Conservation (phyloP, 352 stramenopile species). For the Phytophthora colocasiae region DNA sequence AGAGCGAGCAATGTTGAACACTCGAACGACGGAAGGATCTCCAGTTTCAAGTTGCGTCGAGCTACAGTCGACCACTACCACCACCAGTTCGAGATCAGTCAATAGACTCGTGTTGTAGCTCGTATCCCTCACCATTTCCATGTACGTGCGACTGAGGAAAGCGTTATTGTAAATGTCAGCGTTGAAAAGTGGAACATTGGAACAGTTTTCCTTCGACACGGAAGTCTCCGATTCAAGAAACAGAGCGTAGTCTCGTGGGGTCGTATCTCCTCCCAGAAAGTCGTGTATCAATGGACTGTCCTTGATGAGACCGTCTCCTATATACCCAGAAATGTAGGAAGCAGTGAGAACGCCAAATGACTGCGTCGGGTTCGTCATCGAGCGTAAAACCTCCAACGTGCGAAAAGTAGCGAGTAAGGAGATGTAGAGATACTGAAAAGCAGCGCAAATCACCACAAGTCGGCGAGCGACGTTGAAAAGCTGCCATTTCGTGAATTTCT, state of each 20-base stretch:
- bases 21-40: slow-evolving; percentile 14
- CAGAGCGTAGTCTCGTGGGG: slow-evolving; percentile 28
- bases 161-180: slow-evolving; percentile 37
- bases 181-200: slow-evolving; percentile 7
- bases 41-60: slow-evolving; percentile 17
- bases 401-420: slow-evolving; percentile 30
- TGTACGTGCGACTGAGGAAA: slow-evolving; percentile 40
- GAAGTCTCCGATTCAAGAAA: slow-evolving; percentile 18
- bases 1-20: slow-evolving; percentile 34
- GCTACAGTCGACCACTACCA: slow-evolving; percentile 49
- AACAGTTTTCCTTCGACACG: slow-evolving; percentile 16
- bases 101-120: slow-evolving; percentile 47
- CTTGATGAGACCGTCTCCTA: slow-evolving; percentile 38
- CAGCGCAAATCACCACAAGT: slow-evolving; percentile 28
- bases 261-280: slow-evolving; percentile 29
- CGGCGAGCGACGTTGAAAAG: slow-evolving; percentile 33
- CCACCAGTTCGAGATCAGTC: slow-evolving; percentile 40
- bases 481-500: slow-evolving; percentile 27
- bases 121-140: slow-evolving; percentile 33
- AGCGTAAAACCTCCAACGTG: slow-evolving; percentile 29
- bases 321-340: slow-evolving; percentile 31
- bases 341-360: slow-evolving; percentile 7
- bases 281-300: slow-evolving; percentile 22
- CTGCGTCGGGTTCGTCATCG: slow-evolving; percentile 23
- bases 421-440: slow-evolving; percentile 38